Evolutionary conservation across 768 basidiomycete genomes (phyloP), one percentile per base, ranked within the genome.

Genomic region (Termitomyces sp.): DNA sequence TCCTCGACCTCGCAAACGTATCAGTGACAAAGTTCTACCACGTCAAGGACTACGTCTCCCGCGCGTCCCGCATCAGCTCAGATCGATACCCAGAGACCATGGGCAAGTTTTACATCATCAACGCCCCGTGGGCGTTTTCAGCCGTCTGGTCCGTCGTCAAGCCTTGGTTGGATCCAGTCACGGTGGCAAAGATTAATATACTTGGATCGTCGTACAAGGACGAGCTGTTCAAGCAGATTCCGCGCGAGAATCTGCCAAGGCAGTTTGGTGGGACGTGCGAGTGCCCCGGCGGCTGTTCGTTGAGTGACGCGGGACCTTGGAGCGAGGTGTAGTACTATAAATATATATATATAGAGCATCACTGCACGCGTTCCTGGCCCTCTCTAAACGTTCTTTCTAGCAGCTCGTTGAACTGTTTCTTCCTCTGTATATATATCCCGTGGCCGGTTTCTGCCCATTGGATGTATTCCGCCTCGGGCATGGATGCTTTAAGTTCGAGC

Each of bases 61-160:
- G 82, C 22, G 90, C 94, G 0, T 76, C 88, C 0, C 67, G 70
- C 27, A 87, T 99, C 71, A 92, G 92, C 12, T 94, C 97, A 71
- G 83, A 97, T 76, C 80, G 89, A 63, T 98, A 94, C 72, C 92
- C 94, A 1, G 92, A 96, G 71, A 85, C 80, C 63, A 93, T 98
- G 96, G 96, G 96, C 76, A 92, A 91, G 69, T 98, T 99, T 78
- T 99, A 92, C 79, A 94, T 98, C 80, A 90, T 97, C 81, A 98
- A 98, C 68, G 91, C 93, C 0, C 96, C 96, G 0, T 98, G 89
- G 86, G 80, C 85, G 52, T 99, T 99, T 77, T 82, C 83, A 51
- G 82, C 88, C 39, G 89, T 96, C 22, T 99, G 95, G 95, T 68
- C 76, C 20, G 69, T 94, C 62, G 83, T 98, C 77, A 96, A 92